phyloP scores from a whole-genome alignment of 208 protist genomes.

The Trypanosoma caninum region DNA sequence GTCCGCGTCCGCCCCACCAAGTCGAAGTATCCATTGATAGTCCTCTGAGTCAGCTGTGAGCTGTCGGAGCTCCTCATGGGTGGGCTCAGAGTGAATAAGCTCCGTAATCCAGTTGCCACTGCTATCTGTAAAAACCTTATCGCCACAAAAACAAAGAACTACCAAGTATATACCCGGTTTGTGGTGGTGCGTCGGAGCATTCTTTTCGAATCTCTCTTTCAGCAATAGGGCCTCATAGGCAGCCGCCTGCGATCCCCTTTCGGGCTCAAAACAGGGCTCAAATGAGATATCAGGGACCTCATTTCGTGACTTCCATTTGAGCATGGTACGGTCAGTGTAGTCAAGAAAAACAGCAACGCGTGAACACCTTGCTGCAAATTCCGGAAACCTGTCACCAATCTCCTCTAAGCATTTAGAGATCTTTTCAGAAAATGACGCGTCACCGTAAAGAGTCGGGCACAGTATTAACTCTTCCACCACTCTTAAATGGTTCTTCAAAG shows the following conservation, averaged over 20 bases:
- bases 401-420: conserved; percentile 17
- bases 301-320: conserved; percentile 16
- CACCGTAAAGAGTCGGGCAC: conserved; percentile 17
- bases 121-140: conserved; percentile 17
- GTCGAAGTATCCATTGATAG: conserved; percentile 29
- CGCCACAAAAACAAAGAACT: conserved; percentile 22
- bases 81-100: conserved; percentile 10
- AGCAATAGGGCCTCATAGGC: conserved; percentile 13
- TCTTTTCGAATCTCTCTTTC: conserved; percentile 1
- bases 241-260: conserved; percentile 19
- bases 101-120: conserved; percentile 17
- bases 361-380: conserved; percentile 5
- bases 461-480: conserved; percentile 25
- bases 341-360: conserved; percentile 15
- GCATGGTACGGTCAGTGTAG: conserved; percentile 10
- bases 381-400: conserved; percentile 2
- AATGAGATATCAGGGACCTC: conserved; percentile 21
- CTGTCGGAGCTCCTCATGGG: conserved; percentile 1
- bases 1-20: conserved; percentile 16
- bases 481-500: conserved; percentile 12
- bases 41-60: conserved; percentile 21
- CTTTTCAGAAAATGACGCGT: not conserved
- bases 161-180: conserved; percentile 27
- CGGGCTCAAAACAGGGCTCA: conserved; percentile 23
- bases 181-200: not conserved